phyloP scores from a whole-genome alignment of 2,329 filamentous ascomycete species.

The Penicillium palitans region DNA sequence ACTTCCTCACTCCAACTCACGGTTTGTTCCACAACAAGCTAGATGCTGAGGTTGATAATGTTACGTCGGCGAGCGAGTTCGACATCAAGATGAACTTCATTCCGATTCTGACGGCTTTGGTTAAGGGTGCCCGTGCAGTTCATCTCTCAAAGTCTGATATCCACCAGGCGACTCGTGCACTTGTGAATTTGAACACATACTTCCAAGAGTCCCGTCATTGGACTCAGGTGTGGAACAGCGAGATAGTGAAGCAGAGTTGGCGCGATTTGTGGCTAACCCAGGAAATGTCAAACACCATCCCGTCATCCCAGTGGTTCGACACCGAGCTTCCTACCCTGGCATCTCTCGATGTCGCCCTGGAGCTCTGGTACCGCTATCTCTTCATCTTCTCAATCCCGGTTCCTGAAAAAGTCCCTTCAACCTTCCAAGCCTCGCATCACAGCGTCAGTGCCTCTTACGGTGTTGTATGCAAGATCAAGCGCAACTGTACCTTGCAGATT shows the following conservation, averaged over 20 bases:
- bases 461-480: conserved; percentile 62
- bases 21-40: conserved; percentile 57
- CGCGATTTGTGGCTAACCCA: conserved; percentile 50
- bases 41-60: conserved; percentile 53
- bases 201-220: conserved; percentile 52
- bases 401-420: conserved; percentile 57
- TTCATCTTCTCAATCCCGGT: conserved; percentile 61
- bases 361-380: conserved; percentile 47
- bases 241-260: conserved; percentile 49
- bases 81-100: conserved; percentile 57
- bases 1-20: conserved; percentile 54
- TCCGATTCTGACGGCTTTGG: conserved; percentile 52
- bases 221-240: conserved; percentile 51
- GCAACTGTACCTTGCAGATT: conserved; percentile 60
- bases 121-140: conserved; percentile 52
- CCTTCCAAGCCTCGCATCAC: conserved; percentile 65
- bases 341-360: conserved; percentile 40
- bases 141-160: conserved; percentile 47
- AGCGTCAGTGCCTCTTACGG: conserved; percentile 62
- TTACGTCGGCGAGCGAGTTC: conserved; percentile 46
- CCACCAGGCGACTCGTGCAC: conserved; percentile 49
- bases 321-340: conserved; percentile 42
- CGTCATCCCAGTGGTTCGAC: conserved; percentile 39
- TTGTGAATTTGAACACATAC: conserved; percentile 52
- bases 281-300: conserved; percentile 43